Percentiles rank a stretch among this genome's conserved stretches.
These are phyloP conservation scores for Fusarium nygamai DNA, from an alignment of 2,329 filamentous ascomycete species.

Conservation along the genomic window DNA sequence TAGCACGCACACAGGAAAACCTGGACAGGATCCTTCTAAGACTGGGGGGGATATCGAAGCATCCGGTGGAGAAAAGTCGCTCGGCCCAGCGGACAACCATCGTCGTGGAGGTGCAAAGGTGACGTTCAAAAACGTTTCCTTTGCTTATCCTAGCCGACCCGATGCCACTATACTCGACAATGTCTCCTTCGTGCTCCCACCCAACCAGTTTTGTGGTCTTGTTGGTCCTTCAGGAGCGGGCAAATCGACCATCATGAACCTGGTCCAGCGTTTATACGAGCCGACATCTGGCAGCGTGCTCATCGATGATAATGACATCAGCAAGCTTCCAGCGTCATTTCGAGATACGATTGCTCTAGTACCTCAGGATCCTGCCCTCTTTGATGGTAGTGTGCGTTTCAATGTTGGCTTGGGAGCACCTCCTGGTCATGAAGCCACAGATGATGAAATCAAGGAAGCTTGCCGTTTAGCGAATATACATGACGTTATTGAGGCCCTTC, in stretches of 20 bases:
- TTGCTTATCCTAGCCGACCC: conserved; percentile 72
- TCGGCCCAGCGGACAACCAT: conserved; percentile 28
- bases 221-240: conserved; percentile 74
- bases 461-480: conserved; percentile 76
- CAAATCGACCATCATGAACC: conserved; percentile 71
- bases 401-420: conserved; percentile 65
- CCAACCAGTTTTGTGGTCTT: conserved; percentile 69
- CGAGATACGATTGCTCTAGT: conserved; percentile 65
- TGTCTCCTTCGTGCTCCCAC: conserved; percentile 64
- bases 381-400: conserved; percentile 65
- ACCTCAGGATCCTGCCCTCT: conserved; percentile 65
- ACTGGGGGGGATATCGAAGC: conserved; percentile 52
- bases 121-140: conserved; percentile 67
- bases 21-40: conserved; percentile 8
- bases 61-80: conserved; percentile 39
- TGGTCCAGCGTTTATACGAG: conserved; percentile 61
- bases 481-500: conserved; percentile 71
- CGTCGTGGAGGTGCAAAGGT: conserved; percentile 55
- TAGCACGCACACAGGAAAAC: conserved; percentile 17
- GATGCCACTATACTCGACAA: conserved; percentile 65
- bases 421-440: conserved; percentile 63
- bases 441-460: conserved; percentile 71
- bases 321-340: conserved; percentile 53
- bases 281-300: conserved; percentile 52
- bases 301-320: conserved; percentile 58